A percentile compares a stretch with the other conserved stretches of the same genome.
Evolutionary conservation across 345 rosid species (phyloP).

Genomic region (Eutrema heterophyllum): DNA sequence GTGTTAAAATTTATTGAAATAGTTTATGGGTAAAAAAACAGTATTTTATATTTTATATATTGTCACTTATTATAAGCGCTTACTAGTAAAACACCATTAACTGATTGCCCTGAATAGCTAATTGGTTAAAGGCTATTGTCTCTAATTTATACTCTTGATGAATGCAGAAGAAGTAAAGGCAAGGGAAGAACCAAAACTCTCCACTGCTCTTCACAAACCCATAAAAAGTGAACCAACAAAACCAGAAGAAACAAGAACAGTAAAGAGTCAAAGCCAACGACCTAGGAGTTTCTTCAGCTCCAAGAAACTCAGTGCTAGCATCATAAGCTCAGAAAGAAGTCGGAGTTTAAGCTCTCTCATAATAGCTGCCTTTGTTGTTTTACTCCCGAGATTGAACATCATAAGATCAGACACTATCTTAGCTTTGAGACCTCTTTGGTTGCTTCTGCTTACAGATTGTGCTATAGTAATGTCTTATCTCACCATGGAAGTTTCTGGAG

Average conservation of each 20-base stretch:
- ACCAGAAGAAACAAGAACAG: constrained; percentile 13
- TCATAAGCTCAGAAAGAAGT: constrained; percentile 46
- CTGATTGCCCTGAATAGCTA: neutral
- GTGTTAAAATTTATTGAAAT: no score
- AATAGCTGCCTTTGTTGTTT: constrained; percentile 51
- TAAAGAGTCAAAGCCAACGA: constrained; percentile 16
- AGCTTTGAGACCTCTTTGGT: constrained; percentile 57
- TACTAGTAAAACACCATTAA: neutral
- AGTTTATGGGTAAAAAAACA: no score
- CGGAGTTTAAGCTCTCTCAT: constrained; percentile 55
- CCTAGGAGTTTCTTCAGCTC: constrained; percentile 41
- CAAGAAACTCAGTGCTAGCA: constrained; percentile 47
- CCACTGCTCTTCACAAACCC: constrained; percentile 2
- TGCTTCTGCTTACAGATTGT: constrained; percentile 53
- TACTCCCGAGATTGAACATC: constrained; percentile 40
- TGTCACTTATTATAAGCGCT: no score
- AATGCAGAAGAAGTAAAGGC: constrained; percentile 15
- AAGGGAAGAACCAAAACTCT: constrained; percentile 14
- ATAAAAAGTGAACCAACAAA: neutral
- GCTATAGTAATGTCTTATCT: constrained; percentile 43
- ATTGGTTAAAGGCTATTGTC: neutral
- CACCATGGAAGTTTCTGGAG: constrained; percentile 31
- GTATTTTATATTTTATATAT: no score
- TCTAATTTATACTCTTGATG: neutral
- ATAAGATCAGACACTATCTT: constrained; percentile 37